phyloP scores from a whole-genome alignment of 2,329 filamentous ascomycete genomes.

The Ophiostoma montium region DNA sequence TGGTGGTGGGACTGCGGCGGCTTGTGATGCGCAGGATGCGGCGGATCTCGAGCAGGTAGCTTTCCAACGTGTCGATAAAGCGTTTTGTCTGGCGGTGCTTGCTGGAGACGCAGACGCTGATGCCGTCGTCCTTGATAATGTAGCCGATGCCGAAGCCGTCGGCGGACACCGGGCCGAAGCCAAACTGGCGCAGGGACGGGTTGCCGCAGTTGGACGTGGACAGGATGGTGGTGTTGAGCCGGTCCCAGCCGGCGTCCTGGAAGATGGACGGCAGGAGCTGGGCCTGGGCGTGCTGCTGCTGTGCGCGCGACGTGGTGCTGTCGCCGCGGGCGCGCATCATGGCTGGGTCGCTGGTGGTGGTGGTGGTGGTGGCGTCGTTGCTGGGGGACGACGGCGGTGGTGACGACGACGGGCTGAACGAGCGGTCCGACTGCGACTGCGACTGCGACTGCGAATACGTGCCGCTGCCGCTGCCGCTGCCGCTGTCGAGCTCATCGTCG shows the following conservation, averaged over 20 bases:
- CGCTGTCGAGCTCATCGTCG: constrained; percentile 49
- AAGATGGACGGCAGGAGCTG: constrained; percentile 62
- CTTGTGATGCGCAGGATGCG: constrained; percentile 62
- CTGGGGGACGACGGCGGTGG: constrained; percentile 5
- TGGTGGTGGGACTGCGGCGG: constrained; percentile 27
- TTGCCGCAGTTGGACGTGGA: constrained; percentile 99
- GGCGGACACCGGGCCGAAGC: constrained; percentile 85
- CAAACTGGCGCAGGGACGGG: constrained; percentile 85
- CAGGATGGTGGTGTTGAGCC: constrained; percentile 83
- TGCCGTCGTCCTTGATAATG: constrained; percentile 90
- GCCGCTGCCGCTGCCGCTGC: constrained; percentile 4
- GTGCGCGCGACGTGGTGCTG: constrained; percentile 13
- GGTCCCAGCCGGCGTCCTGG: constrained; percentile 82
- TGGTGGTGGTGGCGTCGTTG: no score
- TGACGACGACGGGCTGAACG: constrained; percentile 38
- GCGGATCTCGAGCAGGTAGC: constrained; percentile 80
- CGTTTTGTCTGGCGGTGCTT: constrained; percentile 90
- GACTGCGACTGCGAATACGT: constrained; percentile 2
- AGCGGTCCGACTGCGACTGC: constrained; percentile 38
- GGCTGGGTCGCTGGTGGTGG: no score
- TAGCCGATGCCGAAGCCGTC: constrained; percentile 97
- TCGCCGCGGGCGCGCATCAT: constrained; percentile 11
- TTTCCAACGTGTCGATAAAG: constrained; percentile 79
- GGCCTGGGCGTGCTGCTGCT: no score
- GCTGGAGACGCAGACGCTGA: constrained; percentile 82